Percentiles rank a stretch among this genome's conserved stretches.
These are phyloP conservation scores for Colletotrichum nymphaeae DNA, from an alignment of 2,329 filamentous ascomycete species.

Conservation along the genomic window DNA sequence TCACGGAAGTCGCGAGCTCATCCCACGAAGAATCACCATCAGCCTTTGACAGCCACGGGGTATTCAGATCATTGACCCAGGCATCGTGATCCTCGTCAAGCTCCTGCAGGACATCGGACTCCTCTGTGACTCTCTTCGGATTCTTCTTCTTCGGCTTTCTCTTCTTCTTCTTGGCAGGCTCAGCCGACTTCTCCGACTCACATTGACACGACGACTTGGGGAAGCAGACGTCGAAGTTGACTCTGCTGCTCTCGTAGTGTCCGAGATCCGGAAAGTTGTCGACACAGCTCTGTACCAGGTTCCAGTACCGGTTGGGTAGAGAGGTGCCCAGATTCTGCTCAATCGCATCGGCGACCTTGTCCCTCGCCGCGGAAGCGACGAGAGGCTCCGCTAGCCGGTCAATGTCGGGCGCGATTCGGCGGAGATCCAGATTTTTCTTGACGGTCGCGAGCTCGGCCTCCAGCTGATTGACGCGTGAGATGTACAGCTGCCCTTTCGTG, in stretches of 20 bases:
- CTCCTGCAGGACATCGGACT: background rate
- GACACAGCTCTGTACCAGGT: background rate
- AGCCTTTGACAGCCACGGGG: background rate
- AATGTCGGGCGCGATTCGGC: background rate
- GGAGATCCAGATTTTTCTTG: background rate
- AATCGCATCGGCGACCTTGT: background rate
- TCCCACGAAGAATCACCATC: background rate
- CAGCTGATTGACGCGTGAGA: background rate
- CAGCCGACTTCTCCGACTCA: no score
- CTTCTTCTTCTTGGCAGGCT: conserved; percentile 39
- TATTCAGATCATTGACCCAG: background rate
- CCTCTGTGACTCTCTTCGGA: conserved; percentile 55
- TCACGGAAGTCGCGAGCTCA: background rate
- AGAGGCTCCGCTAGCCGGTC: background rate
- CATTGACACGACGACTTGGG: background rate
- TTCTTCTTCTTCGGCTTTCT: conserved; percentile 50
- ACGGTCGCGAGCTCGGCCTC: background rate
- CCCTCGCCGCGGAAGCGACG: background rate
- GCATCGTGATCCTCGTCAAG: background rate
- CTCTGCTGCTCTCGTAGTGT: background rate
- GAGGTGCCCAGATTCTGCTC: background rate
- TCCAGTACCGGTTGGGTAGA: background rate
- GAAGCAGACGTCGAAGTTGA: background rate
- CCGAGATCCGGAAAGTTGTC: background rate
- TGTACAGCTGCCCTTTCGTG: background rate